Percentiles rank a stretch among this genome's conserved stretches.
These are phyloP conservation scores for Alnus glutinosa DNA, from an alignment of 306 rosid species.

Conservation along the genomic window DNA sequence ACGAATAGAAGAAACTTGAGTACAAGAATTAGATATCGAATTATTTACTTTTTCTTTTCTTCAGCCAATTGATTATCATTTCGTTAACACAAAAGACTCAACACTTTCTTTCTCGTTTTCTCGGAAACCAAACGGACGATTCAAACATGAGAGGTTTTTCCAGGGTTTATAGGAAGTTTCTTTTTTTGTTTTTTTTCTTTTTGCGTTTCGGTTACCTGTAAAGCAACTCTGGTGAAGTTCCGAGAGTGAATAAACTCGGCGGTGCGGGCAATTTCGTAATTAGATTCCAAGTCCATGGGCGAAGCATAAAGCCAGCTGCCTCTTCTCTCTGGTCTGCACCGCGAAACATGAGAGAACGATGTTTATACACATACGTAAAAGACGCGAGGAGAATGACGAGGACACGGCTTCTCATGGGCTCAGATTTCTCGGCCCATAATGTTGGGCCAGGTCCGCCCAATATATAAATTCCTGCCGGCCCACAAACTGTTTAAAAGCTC, in stretches of 20 bases:
- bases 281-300: conserved; percentile 71
- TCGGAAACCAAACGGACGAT: neutral
- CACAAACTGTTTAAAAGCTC: neutral
- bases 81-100: neutral
- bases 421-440: too few relatives aligned
- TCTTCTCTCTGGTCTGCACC: neutral
- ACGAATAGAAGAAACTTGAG: neutral
- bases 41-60: too few relatives aligned
- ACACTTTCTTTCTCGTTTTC: neutral
- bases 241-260: conserved; percentile 58
- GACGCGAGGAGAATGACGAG: too few relatives aligned
- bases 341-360: too few relatives aligned
- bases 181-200: neutral
- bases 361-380: too few relatives aligned
- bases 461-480: neutral
- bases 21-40: too few relatives aligned
- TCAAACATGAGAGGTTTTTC: neutral
- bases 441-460: too few relatives aligned
- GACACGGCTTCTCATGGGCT: too few relatives aligned
- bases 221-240: conserved; percentile 68
- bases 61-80: neutral
- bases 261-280: conserved; percentile 61
- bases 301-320: neutral
- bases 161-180: conserved; percentile 3
- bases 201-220: conserved; percentile 51